Percentiles rank a stretch among this genome's conserved stretches.
Evolutionary conservation across 1,284 basidiomycete species (phyloP).

Genomic region (Trametes pubescens): DNA sequence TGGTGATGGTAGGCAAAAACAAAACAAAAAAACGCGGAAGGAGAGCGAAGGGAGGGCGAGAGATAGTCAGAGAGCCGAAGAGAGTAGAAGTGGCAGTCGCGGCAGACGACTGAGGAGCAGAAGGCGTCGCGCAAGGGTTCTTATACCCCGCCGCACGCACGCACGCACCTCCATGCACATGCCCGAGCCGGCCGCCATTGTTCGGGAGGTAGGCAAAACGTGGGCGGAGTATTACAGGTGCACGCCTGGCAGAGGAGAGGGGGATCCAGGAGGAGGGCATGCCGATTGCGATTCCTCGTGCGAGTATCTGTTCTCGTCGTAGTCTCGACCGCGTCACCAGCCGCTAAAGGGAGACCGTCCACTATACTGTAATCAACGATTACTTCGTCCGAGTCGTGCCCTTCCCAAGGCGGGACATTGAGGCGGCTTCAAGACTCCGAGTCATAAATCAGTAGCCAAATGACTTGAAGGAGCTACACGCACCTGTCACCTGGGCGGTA

Average conservation of each 20-base stretch:
- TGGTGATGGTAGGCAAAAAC: slow-evolving; percentile 10
- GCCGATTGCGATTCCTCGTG: background rate
- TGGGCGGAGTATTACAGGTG: background rate
- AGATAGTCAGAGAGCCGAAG: background rate
- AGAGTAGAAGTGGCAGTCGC: slow-evolving; percentile 2
- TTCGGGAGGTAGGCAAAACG: background rate
- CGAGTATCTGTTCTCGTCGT: too few species aligned
- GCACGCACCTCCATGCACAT: background rate
- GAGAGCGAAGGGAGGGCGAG: background rate
- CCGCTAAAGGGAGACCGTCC: too few species aligned
- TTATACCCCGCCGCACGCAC: slow-evolving; percentile 5
- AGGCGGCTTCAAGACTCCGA: too few species aligned
- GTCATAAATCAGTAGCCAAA: too few species aligned
- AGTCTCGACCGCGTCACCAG: too few species aligned
- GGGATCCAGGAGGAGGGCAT: background rate
- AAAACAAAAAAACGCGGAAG: slow-evolving; percentile 15
- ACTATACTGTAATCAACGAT: too few species aligned
- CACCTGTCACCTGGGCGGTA: too few species aligned
- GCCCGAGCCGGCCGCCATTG: slow-evolving; percentile 6
- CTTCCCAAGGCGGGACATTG: too few species aligned
- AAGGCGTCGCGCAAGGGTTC: background rate
- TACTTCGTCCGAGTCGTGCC: too few species aligned
- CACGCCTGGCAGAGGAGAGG: background rate
- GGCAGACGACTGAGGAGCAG: slow-evolving; percentile 13
- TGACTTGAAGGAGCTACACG: too few species aligned